These are phyloP conservation scores for Collariella sp. DNA, from an alignment of 495 filamentous ascomycete species.

Conservation along the genomic window DNA sequence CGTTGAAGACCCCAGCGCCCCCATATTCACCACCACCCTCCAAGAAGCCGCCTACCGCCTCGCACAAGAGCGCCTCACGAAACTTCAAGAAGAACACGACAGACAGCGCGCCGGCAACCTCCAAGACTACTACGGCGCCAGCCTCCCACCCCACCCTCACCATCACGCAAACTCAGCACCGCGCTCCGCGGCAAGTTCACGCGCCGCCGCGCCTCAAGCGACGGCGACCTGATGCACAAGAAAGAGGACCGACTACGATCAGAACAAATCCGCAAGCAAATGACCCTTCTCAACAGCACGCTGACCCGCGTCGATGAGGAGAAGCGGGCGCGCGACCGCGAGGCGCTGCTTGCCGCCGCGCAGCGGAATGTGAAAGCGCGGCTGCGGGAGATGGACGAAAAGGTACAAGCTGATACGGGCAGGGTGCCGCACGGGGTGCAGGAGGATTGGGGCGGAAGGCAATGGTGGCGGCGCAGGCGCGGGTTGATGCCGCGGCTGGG, in stretches of 20 bases:
- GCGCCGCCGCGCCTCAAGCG: constrained; percentile 60
- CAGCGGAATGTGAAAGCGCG: constrained; percentile 74
- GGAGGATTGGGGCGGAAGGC: constrained; percentile 73
- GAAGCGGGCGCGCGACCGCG: constrained; percentile 65
- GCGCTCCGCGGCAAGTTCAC: constrained; percentile 49
- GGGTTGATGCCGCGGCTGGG: constrained; percentile 42
- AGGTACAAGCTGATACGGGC: constrained; percentile 66
- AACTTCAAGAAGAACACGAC: constrained; percentile 62
- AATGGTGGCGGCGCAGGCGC: constrained; percentile 54
- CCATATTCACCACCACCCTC: constrained; percentile 46
- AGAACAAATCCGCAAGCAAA: constrained; percentile 66
- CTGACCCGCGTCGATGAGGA: constrained; percentile 62
- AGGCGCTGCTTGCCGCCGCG: constrained; percentile 65
- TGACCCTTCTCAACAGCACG: constrained; percentile 63
- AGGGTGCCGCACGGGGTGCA: constrained; percentile 60
- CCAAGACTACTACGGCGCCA: constrained; percentile 60
- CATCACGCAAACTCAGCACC: constrained; percentile 43
- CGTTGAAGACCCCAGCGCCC: no score
- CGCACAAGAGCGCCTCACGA: constrained; percentile 72
- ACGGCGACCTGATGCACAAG: constrained; percentile 52
- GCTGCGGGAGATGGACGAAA: constrained; percentile 71
- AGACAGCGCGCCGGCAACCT: constrained; percentile 47
- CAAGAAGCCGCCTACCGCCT: constrained; percentile 80
- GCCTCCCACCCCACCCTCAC: constrained; percentile 16
- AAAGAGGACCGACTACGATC: constrained; percentile 63